phyloP scores from a whole-genome alignment of 768 basidiomycete species.

The Boletus fagicola region DNA sequence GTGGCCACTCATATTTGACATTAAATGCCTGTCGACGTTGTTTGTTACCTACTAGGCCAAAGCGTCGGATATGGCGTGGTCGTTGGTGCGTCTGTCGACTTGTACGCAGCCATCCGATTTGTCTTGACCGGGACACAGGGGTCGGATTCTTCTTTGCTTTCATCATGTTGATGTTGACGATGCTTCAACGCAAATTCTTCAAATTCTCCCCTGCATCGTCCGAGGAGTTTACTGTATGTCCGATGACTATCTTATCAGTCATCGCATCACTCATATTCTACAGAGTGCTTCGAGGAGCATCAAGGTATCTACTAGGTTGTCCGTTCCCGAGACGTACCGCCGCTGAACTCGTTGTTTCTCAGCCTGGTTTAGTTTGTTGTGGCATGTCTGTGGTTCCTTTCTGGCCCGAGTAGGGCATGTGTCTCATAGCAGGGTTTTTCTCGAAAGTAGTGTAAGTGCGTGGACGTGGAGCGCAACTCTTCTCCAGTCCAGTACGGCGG shows the following conservation, averaged over 20 bases:
- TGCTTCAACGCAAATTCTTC: slow-evolving; percentile 46
- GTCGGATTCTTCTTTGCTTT: slow-evolving; percentile 52
- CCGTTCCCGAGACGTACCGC: background rate
- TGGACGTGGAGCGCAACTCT: slow-evolving; percentile 60
- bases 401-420: background rate
- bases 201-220: slow-evolving; percentile 45
- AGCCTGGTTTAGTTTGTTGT: slow-evolving; percentile 51
- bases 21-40: background rate
- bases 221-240: slow-evolving; percentile 47
- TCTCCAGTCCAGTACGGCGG: slow-evolving; percentile 52
- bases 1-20: slow-evolving; percentile 1
- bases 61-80: slow-evolving; percentile 52
- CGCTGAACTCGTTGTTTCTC: background rate
- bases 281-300: slow-evolving; percentile 47
- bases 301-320: slow-evolving; percentile 32
- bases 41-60: slow-evolving; percentile 33
- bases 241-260: background rate
- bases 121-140: slow-evolving; percentile 27
- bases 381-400: slow-evolving; percentile 38
- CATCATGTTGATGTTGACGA: slow-evolving; percentile 45
- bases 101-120: background rate
- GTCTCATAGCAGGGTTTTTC: background rate
- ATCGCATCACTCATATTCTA: background rate
- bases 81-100: slow-evolving; percentile 34
- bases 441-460: slow-evolving; percentile 41